Evolutionary conservation across 2,329 filamentous ascomycete species (phyloP), one percentile per base, ranked within the genome.

Genomic region (Fusarium burgessii): DNA sequence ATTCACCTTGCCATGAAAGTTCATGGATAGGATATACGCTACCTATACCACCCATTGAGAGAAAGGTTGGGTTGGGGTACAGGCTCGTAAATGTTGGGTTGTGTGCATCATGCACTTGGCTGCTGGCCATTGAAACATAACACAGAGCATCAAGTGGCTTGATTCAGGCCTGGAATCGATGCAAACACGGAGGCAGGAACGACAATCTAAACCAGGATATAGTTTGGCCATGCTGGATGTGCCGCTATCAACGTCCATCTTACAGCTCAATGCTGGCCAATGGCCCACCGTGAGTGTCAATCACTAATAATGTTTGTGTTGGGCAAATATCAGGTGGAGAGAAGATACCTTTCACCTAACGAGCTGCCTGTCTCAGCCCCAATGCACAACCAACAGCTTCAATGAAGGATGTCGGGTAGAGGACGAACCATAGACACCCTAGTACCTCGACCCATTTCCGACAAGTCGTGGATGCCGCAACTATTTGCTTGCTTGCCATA

Each of bases 341-440:
- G 36, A 40, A 62, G 54, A 59, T 52, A 29, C 35, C 20, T 27
- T 38, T 20, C 54, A 52, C 40, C 45, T 33, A 46, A 58, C 41
- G 54, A 45, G 50, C 41, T 72, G 63, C 59, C 57, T 78, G 77
- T 79, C 78, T 79, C 77, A 79, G 74, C 75, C 72, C 62, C 68
- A 76, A 78, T 78, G 77, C 73, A 76, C 71, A 74, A 62, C 78
- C 78, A 78, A 79, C 75, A 68, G 73, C 71, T 54, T 25, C 40
- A 51, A 57, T 68, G 62, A 68, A 65, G 62, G 71, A 76, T 76
- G 66, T 59, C 66, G 58, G 70, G 45, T 56, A 58, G 59, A 64
- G 61, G 45, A 54, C 73, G 64, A 65, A 65, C 66, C 61, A 63
- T 54, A 66, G 46, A n/a, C 47, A 59, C 63, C 69, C 70, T 68